Percentiles rank a stretch among this genome's conserved stretches.
These are phyloP conservation scores for Trichoderma orchidacearum DNA, from an alignment of 495 filamentous ascomycete genomes.

Conservation along the genomic window DNA sequence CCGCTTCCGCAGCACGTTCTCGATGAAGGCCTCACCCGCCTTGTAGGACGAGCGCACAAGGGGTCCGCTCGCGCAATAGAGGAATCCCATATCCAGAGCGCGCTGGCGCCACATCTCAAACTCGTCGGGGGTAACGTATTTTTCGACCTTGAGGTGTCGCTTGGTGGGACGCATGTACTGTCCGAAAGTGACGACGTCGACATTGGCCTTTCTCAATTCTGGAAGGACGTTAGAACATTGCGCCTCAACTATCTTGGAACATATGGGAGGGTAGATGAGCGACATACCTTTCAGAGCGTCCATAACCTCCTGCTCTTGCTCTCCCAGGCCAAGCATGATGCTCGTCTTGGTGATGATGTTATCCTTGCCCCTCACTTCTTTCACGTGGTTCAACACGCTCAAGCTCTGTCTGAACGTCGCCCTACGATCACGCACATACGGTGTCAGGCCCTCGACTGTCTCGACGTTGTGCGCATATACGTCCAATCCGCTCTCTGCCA, in stretches of 20 bases:
- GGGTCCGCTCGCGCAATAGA: slow-evolving; percentile 90
- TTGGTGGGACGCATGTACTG: slow-evolving; percentile 99
- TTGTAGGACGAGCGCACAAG: slow-evolving; percentile 92
- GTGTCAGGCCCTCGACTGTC: slow-evolving; percentile 83
- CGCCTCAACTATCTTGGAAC: too few relatives aligned
- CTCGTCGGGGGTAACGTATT: slow-evolving; percentile 78
- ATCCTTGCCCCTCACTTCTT: slow-evolving; percentile 46
- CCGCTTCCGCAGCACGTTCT: slow-evolving; percentile 91
- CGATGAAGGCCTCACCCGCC: slow-evolving; percentile 95
- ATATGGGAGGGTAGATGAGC: too few relatives aligned
- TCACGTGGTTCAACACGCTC: slow-evolving; percentile 66
- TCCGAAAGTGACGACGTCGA: slow-evolving; percentile 94
- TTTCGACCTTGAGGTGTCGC: slow-evolving; percentile 88
- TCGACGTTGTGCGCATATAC: slow-evolving; percentile 97
- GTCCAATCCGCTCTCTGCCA: slow-evolving; percentile 79
- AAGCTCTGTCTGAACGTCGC: slow-evolving; percentile 83
- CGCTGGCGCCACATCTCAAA: slow-evolving; percentile 87
- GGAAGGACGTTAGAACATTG: slow-evolving; percentile 6
- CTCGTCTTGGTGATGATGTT: slow-evolving; percentile 91
- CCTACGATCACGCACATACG: slow-evolving; percentile 76
- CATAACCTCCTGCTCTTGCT: slow-evolving; percentile 82
- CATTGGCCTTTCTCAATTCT: slow-evolving; percentile 64
- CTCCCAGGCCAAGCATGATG: slow-evolving; percentile 90
- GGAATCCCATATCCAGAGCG: slow-evolving; percentile 87
- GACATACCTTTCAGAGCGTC: slow-evolving; percentile 52